Conservation (phyloP, 441 rosid genomes). For the Pelargonium australe region DNA sequence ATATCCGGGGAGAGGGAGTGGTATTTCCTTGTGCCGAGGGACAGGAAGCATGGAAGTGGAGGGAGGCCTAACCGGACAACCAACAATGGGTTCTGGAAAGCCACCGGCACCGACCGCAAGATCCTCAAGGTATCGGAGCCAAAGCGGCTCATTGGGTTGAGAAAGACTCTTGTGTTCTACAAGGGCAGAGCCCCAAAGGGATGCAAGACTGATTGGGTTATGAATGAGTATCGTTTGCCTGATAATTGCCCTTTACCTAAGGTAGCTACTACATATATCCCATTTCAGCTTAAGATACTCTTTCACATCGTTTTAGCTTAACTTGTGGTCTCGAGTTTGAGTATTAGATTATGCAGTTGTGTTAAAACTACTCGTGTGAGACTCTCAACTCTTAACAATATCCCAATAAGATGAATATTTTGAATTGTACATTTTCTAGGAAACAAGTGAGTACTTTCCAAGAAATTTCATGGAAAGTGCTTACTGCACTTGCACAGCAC, state of each 20-base stretch:
- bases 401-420: too few species aligned
- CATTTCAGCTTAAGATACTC: too few species aligned
- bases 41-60: constrained; percentile 77
- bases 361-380: too few species aligned
- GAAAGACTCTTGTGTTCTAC: constrained; percentile 91
- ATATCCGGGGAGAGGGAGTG: constrained; percentile 78
- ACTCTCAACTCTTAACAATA: too few species aligned
- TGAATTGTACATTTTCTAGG: too few species aligned
- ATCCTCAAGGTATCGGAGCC: constrained; percentile 60
- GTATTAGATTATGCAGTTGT: too few species aligned
- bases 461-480: too few species aligned
- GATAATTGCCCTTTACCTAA: constrained; percentile 54
- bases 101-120: constrained; percentile 87
- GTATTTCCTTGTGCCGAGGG: constrained; percentile 94
- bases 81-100: constrained; percentile 85
- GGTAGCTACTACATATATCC: constrained; percentile 11
- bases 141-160: constrained; percentile 62
- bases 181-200: constrained; percentile 86
- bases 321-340: too few species aligned
- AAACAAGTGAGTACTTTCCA: too few species aligned
- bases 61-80: constrained; percentile 92
- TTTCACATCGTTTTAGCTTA: too few species aligned
- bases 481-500: too few species aligned
- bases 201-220: constrained; percentile 84
- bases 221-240: constrained; percentile 92